Percentiles rank a stretch among this genome's conserved stretches.
Conservation (phyloP, 1,139 yeast species). For the Yamadazyma atmosphaerica region DNA sequence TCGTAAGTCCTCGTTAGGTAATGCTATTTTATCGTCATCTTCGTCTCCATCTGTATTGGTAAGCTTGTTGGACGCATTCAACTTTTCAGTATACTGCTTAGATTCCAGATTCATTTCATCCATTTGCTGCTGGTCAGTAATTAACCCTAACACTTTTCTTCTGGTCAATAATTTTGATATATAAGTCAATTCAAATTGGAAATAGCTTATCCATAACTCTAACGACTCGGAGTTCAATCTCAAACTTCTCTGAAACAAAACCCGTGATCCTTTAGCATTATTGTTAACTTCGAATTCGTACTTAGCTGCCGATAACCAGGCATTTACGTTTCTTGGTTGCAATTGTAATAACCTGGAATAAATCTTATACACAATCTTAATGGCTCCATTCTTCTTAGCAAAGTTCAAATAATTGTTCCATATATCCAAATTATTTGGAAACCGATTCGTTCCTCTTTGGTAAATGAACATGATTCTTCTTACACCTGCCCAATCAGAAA, state of each 20-base stretch:
- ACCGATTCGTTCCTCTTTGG: conserved; percentile 80
- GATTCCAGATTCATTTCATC: conserved; percentile 48
- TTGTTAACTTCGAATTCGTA: conserved; percentile 89
- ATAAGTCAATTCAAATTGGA: conserved; percentile 84
- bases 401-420: conserved; percentile 79
- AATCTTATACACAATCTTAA: conserved; percentile 76
- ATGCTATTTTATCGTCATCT: conserved; percentile 41
- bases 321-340: conserved; percentile 87
- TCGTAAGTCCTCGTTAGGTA: conserved; percentile 58
- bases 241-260: conserved; percentile 79
- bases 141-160: conserved; percentile 76
- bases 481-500: conserved; percentile 87
- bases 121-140: conserved; percentile 75
- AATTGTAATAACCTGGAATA: conserved; percentile 77
- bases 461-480: conserved; percentile 81
- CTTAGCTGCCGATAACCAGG: conserved; percentile 95
- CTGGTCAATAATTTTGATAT: conserved; percentile 81
- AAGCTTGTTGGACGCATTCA: conserved; percentile 24
- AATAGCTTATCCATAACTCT: conserved; percentile 81
- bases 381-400: conserved; percentile 74
- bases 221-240: conserved; percentile 77
- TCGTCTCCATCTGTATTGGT: conserved; percentile 24
- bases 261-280: conserved; percentile 86
- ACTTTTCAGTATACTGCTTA: conserved; percentile 26
- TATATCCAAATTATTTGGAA: conserved; percentile 71